A percentile compares a stretch with the other conserved stretches of the same genome.
phyloP scores from a whole-genome alignment of 805 yeast species.

The Ogataea pini region DNA sequence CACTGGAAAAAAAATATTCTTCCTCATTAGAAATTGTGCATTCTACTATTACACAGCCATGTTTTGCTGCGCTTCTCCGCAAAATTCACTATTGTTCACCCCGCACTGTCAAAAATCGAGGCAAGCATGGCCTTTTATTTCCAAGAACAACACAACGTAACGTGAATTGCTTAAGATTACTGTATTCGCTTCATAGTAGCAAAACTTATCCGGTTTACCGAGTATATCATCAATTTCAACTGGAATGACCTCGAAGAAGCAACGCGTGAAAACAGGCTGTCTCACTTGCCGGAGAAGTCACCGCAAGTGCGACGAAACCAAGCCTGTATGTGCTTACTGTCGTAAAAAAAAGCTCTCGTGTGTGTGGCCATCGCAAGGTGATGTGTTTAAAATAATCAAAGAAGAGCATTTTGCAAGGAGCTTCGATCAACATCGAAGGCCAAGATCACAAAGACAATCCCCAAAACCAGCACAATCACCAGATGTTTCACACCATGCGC shows the following conservation, averaged over 20 bases:
- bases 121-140: neutral
- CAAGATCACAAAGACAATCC: neutral
- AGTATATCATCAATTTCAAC: too few relatives aligned
- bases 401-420: neutral
- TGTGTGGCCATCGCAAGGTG: slow-evolving; percentile 29
- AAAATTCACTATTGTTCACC: neutral
- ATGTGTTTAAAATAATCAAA: slow-evolving; percentile 11
- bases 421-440: neutral
- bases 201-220: too few relatives aligned
- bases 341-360: slow-evolving; percentile 32
- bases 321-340: slow-evolving; percentile 48
- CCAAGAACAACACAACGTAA: neutral
- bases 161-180: neutral
- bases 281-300: slow-evolving; percentile 52
- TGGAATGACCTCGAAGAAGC: neutral
- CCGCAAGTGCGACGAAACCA: slow-evolving; percentile 53
- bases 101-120: neutral
- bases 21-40: neutral
- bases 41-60: too few relatives aligned
- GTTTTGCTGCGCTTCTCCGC: neutral
- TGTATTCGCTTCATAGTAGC: neutral
- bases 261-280: slow-evolving; percentile 41
- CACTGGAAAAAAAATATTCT: neutral
- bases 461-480: neutral
- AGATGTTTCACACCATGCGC: too few relatives aligned